Conservation (phyloP, 495 filamentous ascomycete species). For the Alectoria sarmentosa region DNA sequence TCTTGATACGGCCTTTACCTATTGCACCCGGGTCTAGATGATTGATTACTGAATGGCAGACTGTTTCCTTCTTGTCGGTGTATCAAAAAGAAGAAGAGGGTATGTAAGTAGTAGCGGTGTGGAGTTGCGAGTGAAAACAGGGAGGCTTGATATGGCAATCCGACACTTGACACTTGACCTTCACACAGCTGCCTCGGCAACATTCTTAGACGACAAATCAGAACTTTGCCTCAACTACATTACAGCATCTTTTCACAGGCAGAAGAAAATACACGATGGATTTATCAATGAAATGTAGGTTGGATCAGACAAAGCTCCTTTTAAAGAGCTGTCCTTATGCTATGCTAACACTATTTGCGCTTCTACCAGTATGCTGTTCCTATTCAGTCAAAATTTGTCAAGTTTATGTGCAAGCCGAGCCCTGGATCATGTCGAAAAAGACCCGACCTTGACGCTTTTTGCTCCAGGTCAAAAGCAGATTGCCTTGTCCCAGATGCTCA, state of each 20-base stretch:
- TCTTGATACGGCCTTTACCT: neutral
- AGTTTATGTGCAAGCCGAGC: neutral
- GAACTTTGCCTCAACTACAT: neutral
- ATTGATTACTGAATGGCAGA: neutral
- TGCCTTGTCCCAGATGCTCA: neutral
- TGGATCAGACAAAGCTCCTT: too few relatives aligned
- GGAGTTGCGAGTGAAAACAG: neutral
- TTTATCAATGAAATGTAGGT: too few relatives aligned
- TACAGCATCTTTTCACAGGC: neutral
- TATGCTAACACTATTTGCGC: neutral
- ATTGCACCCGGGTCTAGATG: neutral
- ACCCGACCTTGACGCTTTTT: too few relatives aligned
- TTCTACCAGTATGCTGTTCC: neutral
- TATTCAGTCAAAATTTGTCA: neutral
- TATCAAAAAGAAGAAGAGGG: neutral
- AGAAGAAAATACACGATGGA: neutral
- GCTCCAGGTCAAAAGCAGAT: too few relatives aligned
- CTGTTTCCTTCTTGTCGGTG: neutral
- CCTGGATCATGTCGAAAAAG: too few relatives aligned
- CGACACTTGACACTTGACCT: conserved; percentile 20
- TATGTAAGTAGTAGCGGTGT: neutral
- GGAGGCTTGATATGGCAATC: conserved; percentile 13
- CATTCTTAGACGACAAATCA: conserved; percentile 2
- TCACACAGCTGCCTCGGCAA: conserved; percentile 13
- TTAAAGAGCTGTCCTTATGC: neutral